Evolutionary conservation across 306 rosid genomes (phyloP).

Genomic region (Gillenia trifoliata): DNA sequence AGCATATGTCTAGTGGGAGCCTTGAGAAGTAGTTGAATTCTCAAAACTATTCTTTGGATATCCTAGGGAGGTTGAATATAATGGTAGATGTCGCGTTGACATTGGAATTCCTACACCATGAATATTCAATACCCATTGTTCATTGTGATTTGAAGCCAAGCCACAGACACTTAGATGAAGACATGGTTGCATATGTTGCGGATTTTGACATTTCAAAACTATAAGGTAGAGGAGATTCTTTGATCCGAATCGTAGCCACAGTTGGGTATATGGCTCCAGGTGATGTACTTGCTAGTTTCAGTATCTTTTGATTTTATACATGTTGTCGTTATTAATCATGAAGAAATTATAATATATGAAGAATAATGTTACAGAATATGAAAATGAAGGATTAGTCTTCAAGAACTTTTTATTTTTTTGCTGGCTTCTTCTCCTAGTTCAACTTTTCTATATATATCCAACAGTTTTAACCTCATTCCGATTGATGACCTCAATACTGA

Average conservation of each 20-base stretch:
- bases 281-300: no score
- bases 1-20: no score
- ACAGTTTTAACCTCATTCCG: no score
- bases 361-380: no score
- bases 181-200: constrained; percentile 32
- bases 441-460: no score
- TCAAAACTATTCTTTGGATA: constrained; percentile 9
- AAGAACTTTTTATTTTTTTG: no score
- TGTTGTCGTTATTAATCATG: no score
- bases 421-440: no score
- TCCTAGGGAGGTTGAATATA: constrained; percentile 13
- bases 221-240: constrained; percentile 18
- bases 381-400: no score
- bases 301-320: no score
- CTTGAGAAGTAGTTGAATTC: constrained; percentile 1
- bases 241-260: constrained; percentile 32
- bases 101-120: constrained; percentile 42
- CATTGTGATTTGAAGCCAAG: constrained; percentile 45
- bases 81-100: constrained; percentile 24
- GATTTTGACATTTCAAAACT: constrained; percentile 37
- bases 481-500: no score
- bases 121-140: constrained; percentile 16
- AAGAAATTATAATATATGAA: no score
- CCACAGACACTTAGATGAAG: constrained; percentile 31
- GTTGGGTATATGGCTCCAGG: constrained; percentile 41